These are phyloP conservation scores for Sugiyamaella valdiviana DNA, from an alignment of 805 yeast species.

Conservation along the genomic window DNA sequence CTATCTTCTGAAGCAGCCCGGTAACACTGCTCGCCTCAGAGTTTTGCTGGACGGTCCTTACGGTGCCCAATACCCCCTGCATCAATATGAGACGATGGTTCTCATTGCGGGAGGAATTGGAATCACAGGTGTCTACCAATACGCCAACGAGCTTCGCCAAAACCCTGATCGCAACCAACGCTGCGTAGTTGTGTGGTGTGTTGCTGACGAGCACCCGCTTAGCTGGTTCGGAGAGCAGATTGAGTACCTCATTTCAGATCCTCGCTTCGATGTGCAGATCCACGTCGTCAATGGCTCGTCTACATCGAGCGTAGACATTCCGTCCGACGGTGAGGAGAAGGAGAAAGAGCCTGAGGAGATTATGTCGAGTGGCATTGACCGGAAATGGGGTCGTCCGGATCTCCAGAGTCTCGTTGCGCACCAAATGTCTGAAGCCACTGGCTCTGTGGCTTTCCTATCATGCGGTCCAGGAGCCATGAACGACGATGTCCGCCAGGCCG, in stretches of 20 bases:
- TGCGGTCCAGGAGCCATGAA: conserved; percentile 61
- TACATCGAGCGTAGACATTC: background rate
- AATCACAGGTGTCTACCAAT: conserved; percentile 53
- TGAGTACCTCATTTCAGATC: conserved; percentile 17
- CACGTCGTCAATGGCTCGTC: background rate
- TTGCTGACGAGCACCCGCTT: conserved; percentile 24
- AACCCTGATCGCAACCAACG: conserved; percentile 8
- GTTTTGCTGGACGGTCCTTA: conserved; percentile 65
- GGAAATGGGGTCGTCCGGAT: conserved; percentile 30
- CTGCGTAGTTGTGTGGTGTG: conserved; percentile 29
- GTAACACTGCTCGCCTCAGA: conserved; percentile 9
- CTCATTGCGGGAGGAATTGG: conserved; percentile 74
- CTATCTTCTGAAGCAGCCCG: conserved; percentile 7
- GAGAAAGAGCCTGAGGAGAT: background rate
- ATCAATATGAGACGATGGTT: conserved; percentile 48
- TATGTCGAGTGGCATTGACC: background rate
- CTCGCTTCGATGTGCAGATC: conserved; percentile 9
- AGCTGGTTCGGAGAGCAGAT: conserved; percentile 29
- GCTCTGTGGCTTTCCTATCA: conserved; percentile 46
- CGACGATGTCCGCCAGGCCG: conserved; percentile 47
- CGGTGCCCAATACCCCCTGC: conserved; percentile 48
- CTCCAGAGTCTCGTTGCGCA: conserved; percentile 51
- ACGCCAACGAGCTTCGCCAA: conserved; percentile 22
- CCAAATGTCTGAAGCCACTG: conserved; percentile 37
- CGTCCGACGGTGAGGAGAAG: background rate